Conservation (phyloP, 129 eudicot genomes). For the Logfia minima region DNA sequence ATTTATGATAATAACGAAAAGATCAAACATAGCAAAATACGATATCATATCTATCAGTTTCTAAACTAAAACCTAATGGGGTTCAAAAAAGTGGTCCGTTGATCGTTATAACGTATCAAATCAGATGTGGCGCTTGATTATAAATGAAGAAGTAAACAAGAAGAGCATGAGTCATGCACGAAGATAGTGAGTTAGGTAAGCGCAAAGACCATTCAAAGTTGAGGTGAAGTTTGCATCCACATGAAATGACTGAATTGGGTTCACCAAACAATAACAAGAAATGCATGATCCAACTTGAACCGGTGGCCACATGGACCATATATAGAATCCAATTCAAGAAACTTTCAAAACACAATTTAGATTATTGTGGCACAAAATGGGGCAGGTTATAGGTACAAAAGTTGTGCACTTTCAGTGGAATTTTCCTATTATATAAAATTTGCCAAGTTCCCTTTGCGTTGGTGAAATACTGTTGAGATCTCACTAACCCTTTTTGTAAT, state of each 20-base stretch:
- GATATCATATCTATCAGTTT: too few relatives aligned
- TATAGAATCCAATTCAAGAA: slow-evolving; percentile 31
- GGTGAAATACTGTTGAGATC: slow-evolving; percentile 44
- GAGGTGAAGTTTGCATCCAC: slow-evolving; percentile 29
- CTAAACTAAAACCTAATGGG: not conserved
- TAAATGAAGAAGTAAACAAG: slow-evolving; percentile 11
- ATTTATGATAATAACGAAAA: too few relatives aligned
- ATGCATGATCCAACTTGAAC: slow-evolving; percentile 51
- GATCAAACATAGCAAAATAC: not conserved
- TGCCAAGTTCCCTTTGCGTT: slow-evolving; percentile 32
- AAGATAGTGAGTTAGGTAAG: slow-evolving; percentile 32
- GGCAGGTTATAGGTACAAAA: slow-evolving; percentile 28
- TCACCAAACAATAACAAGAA: slow-evolving; percentile 53
- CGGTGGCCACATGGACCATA: slow-evolving; percentile 28
- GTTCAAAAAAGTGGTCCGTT: not conserved
- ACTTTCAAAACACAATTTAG: slow-evolving; percentile 37
- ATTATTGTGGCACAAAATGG: slow-evolving; percentile 16
- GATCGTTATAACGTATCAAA: not conserved
- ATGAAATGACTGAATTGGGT: slow-evolving; percentile 47
- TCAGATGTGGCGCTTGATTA: not conserved
- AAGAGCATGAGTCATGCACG: slow-evolving; percentile 22
- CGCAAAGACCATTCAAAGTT: slow-evolving; percentile 38
- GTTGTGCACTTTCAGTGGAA: slow-evolving; percentile 15
- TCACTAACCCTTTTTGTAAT: slow-evolving; percentile 16
- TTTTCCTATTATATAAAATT: slow-evolving; percentile 5